Evolutionary conservation across 2,329 filamentous ascomycete genomes (phyloP).

Genomic region (Amylocarpus encephaloides): DNA sequence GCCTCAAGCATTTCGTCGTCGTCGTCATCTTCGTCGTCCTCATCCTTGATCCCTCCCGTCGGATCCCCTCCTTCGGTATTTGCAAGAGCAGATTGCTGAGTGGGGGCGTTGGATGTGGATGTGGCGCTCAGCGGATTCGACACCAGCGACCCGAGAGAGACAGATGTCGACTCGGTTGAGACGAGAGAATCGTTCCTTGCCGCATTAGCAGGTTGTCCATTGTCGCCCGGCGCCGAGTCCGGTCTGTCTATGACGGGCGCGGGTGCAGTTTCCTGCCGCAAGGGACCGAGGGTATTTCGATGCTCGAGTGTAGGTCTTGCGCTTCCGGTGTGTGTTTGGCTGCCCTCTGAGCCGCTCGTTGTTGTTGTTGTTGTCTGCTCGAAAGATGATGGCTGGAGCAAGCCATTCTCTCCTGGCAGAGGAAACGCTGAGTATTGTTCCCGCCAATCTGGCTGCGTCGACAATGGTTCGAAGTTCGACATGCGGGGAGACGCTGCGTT

Average conservation of each 20-base stretch:
- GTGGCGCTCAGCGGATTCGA: slow-evolving; percentile 38
- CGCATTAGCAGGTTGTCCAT: slow-evolving; percentile 27
- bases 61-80: slow-evolving; percentile 42
- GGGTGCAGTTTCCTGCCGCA: slow-evolving; percentile 23
- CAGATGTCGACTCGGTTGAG: slow-evolving; percentile 35
- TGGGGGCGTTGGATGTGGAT: slow-evolving; percentile 34
- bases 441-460: slow-evolving; percentile 33
- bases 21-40: slow-evolving; percentile 36
- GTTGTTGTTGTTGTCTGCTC: slow-evolving; percentile 22
- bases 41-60: slow-evolving; percentile 27
- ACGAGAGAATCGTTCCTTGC: slow-evolving; percentile 36
- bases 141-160: slow-evolving; percentile 33
- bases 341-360: slow-evolving; percentile 21
- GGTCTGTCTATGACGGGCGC: slow-evolving; percentile 25
- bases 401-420: slow-evolving; percentile 26
- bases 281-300: slow-evolving; percentile 26
- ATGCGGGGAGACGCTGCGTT: slow-evolving; percentile 32
- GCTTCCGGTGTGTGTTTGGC: slow-evolving; percentile 15
- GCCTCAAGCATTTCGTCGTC: slow-evolving; percentile 51
- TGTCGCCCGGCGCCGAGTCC: slow-evolving; percentile 28
- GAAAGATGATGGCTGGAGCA: slow-evolving; percentile 25
- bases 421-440: slow-evolving; percentile 31
- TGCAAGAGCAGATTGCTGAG: slow-evolving; percentile 35
- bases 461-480: slow-evolving; percentile 33
- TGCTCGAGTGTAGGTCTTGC: slow-evolving; percentile 27